phyloP scores from a whole-genome alignment of 495 filamentous ascomycete species.

The Astrothelium subdiscretum region DNA sequence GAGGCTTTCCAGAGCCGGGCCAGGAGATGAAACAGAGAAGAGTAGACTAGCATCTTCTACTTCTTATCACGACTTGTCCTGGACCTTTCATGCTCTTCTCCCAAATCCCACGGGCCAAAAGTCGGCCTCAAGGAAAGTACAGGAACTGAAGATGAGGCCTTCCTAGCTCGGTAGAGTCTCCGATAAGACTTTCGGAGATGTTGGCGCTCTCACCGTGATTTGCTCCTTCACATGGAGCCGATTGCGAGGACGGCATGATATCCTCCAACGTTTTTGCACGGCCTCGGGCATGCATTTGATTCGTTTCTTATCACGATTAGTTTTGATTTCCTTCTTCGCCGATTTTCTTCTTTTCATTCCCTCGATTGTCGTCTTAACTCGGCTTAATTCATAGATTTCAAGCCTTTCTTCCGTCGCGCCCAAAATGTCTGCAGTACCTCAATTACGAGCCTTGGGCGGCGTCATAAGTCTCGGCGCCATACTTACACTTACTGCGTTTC shows the following conservation, averaged over 20 bases:
- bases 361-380: not conserved
- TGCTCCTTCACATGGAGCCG: not conserved
- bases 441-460: not conserved
- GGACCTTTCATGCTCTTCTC: too few species aligned
- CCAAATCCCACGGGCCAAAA: too few species aligned
- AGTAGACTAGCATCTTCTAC: too few species aligned
- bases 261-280: not conserved
- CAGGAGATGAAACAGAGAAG: too few species aligned
- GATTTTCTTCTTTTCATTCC: not conserved
- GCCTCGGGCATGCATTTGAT: not conserved
- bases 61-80: too few species aligned
- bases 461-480: not conserved
- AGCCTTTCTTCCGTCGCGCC: not conserved
- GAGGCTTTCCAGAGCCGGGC: too few species aligned
- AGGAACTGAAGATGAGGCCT: not conserved
- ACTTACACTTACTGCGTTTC: not conserved
- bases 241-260: not conserved
- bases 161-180: not conserved
- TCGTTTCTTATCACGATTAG: not conserved
- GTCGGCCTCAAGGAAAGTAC: too few species aligned
- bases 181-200: not conserved
- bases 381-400: not conserved
- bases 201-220: not conserved
- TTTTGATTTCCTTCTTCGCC: not conserved
- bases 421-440: not conserved